Base-by-base conservation (phyloP, 2,329 filamentous ascomycete genomes). In the Xylariales sp. region DNA sequence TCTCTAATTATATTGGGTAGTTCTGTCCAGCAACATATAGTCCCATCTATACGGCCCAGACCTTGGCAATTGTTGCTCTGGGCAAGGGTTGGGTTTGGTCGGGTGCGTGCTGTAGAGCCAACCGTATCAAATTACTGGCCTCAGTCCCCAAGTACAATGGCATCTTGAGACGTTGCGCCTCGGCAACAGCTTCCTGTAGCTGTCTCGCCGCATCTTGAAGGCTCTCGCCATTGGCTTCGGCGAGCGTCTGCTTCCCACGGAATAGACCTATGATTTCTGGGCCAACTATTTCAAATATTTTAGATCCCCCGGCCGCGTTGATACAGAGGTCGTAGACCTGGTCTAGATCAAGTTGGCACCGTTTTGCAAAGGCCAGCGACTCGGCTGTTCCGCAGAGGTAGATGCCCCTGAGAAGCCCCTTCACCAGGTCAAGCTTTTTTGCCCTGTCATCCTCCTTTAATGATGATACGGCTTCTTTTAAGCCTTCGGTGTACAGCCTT, bases 241-340 rank as follows among this genome's bases (percentile, higher is more conserved):
- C 65, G 1, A 70, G 71, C 7, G 69, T 50, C 14, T 67, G 55
- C 30, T 64, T 65, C 18, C 73, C 75, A 3, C 75, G 75, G 48
- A 80, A 74, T 3, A 79, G 75, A 43, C 76, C 73, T 52, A 84
- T 79, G 23, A 84, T 80, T 41, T 77, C 75, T 1, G 78, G 79
- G 0, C 82, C 82, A 32, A 79, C 71, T 6, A 70, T 67, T 46
- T 79, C 77, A 54, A 84, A 73, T 69, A 83, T 77, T 36, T 71
- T 75, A 65, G 80, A 83, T 5, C 81, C 81, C 9, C 83, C 83
- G 0, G 83, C 83, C 1, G 83, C 83, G 65, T 83, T 81, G 69
- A 81, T 74, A 69, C 82, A 85, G 56, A 84, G 77, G 43, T 82
- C 81, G 54, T 80, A 79, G 1, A 84, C 80, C 73, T 83, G 82